Evolutionary conservation across 2,329 filamentous ascomycete genomes (phyloP).

Genomic region (Diaporthe australafricana): DNA sequence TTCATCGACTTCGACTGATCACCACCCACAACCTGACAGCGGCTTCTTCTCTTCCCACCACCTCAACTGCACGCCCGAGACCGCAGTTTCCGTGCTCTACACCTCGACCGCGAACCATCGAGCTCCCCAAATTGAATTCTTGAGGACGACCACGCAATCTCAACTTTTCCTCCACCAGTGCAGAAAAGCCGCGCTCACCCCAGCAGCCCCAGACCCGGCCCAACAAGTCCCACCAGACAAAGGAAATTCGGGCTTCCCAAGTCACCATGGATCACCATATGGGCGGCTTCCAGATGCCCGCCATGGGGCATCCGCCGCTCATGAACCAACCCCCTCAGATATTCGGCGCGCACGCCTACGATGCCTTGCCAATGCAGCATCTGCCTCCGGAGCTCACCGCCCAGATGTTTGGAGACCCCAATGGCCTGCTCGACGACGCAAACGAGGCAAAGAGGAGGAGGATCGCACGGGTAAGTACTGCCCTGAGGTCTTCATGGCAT

Average conservation of each 20-base stretch:
- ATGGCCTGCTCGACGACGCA: constrained; percentile 69
- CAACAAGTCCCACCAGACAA: not conserved
- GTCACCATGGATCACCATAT: constrained; percentile 63
- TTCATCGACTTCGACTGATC: constrained; percentile 25
- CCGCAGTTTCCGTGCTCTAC: not conserved
- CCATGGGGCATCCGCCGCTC: constrained; percentile 63
- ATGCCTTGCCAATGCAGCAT: constrained; percentile 69
- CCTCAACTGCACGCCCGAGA: not conserved
- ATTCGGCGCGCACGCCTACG: constrained; percentile 71
- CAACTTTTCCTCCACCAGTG: not conserved
- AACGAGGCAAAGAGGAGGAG: constrained; percentile 89
- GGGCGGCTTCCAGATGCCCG: constrained; percentile 67
- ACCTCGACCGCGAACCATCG: not conserved
- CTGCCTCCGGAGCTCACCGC: constrained; percentile 67
- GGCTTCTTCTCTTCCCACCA: constrained; percentile 18
- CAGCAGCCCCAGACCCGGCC: not conserved
- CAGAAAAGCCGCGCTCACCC: not conserved
- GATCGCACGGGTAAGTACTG: constrained; percentile 80
- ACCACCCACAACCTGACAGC: constrained; percentile 14
- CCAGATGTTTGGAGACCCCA: constrained; percentile 71
- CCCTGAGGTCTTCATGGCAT: not conserved
- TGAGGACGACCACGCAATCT: not conserved
- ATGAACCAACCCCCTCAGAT: constrained; percentile 77
- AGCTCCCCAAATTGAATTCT: not conserved
- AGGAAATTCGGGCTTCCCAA: not conserved